Evolutionary conservation across 176 grass and related monocot genomes (phyloP), one percentile per base, ranked within the genome.

Genomic region (Triticum urartu): DNA sequence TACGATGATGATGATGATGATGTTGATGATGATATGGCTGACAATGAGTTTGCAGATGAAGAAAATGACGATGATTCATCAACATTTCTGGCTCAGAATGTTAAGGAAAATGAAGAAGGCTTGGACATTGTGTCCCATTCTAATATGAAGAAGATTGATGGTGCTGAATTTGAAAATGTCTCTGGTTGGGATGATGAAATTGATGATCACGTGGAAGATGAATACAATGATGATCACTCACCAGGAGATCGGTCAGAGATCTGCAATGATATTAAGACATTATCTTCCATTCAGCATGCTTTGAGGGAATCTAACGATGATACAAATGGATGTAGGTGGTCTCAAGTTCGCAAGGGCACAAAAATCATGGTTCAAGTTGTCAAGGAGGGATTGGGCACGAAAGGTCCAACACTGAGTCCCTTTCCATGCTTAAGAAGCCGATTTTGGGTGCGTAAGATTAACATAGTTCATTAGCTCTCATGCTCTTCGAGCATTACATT

Each of bases 351-450:
- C 65, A 90, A 92, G 85, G 96, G 96, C 40, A 94, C 96, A 67
- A 94, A 94, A 90, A 80, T 98, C 72, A 79, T 98, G 87, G 96
- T 95, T 90, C 96, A 98, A 92, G 93, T 98, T 86, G 84, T 94
- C 75, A 98, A 95, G 91, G 96, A 98, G 84, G 96, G 88, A 70
- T 88, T 98, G 78, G 91, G 91, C 48, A 89, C 88, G 4, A 98
- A 98, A 89, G 91, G 93, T 84, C 96, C 96, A 84, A 92, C 82
- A 38, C 88, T 98, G 18, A 98, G 88, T 77, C 91, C 96, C 74
- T 95, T 95, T 94, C 93, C 96, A 77, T 95, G 81, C 81, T 60
- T 98, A 86, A 90, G 93, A 79, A 98, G 93, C 68, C 87, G 96
- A 88, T 98, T 98, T 82, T 98, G 93, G 96, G 96, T 98, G 84